phyloP scores from a whole-genome alignment of 768 basidiomycete genomes.

The Infundibulicybe gibba region DNA sequence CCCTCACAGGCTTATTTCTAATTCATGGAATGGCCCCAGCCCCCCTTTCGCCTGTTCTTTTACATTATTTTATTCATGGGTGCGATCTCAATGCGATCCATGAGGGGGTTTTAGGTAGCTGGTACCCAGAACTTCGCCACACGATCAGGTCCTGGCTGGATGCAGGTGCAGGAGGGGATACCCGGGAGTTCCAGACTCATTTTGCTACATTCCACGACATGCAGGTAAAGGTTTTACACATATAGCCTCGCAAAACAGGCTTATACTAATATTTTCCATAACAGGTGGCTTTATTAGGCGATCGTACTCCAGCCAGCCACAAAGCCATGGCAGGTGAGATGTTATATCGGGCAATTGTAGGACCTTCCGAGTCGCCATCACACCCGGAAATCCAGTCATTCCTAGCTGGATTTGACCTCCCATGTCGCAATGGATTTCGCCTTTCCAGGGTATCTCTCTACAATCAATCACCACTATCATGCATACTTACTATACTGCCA shows the following conservation, averaged over 20 bases:
- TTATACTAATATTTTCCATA: not conserved
- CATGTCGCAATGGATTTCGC: slow-evolving; percentile 2
- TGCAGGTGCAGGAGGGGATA: not conserved
- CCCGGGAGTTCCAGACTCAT: not conserved
- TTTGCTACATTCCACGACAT: not conserved
- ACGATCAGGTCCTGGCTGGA: not conserved
- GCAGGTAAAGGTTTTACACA: not conserved
- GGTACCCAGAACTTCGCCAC: not conserved
- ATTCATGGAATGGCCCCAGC: not conserved
- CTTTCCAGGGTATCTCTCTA: not conserved
- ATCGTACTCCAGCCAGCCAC: not conserved
- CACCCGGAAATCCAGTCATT: not conserved
- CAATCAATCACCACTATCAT: not conserved
- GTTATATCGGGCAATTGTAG: slow-evolving; percentile 3
- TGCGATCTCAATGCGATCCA: too few relatives aligned
- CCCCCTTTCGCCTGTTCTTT: not conserved
- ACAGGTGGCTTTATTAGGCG: not conserved
- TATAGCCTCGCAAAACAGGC: slow-evolving; percentile 1
- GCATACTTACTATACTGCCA: not conserved
- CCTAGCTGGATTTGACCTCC: not conserved
- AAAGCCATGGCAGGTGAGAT: not conserved
- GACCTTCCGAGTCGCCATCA: not conserved
- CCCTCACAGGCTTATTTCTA: not conserved
- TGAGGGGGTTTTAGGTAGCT: not conserved
- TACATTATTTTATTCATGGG: too few relatives aligned